Conservation (phyloP, 768 basidiomycete species). For the Naematelia aurantialba region DNA sequence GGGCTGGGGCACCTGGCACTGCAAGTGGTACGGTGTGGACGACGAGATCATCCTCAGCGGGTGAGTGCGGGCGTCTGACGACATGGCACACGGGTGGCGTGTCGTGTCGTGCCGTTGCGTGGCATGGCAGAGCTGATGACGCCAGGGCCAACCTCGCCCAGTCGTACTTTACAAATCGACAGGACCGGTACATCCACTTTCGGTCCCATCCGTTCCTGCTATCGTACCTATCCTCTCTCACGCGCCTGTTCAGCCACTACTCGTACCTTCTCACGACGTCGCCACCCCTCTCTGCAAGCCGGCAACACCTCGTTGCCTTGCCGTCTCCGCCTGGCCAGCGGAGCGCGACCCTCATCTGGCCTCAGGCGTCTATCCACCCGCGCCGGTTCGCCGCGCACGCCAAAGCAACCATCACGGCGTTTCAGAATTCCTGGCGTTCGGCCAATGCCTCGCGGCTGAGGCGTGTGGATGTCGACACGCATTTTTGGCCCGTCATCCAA, state of each 20-base stretch:
- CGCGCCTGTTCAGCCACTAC: slow-evolving; percentile 64
- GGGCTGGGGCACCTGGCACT: slow-evolving; percentile 98
- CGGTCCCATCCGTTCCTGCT: slow-evolving; percentile 61
- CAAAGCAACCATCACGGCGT: slow-evolving; percentile 57
- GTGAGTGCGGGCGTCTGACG: slow-evolving; percentile 58
- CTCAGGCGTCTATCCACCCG: slow-evolving; percentile 62
- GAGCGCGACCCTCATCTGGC: slow-evolving; percentile 64
- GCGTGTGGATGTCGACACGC: slow-evolving; percentile 53
- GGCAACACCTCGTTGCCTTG: slow-evolving; percentile 37
- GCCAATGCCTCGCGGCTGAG: slow-evolving; percentile 30
- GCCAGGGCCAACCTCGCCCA: slow-evolving; percentile 83
- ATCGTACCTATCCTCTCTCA: slow-evolving; percentile 77
- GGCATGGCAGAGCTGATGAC: not conserved
- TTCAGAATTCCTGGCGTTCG: slow-evolving; percentile 57
- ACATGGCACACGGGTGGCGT: no score
- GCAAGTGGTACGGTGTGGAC: slow-evolving; percentile 90
- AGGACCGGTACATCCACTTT: slow-evolving; percentile 89
- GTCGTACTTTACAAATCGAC: slow-evolving; percentile 90
- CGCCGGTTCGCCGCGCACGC: slow-evolving; percentile 66
- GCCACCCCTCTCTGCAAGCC: slow-evolving; percentile 36
- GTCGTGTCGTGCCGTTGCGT: not conserved
- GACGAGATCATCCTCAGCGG: slow-evolving; percentile 89
- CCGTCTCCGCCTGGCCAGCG: slow-evolving; percentile 22
- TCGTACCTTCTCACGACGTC: slow-evolving; percentile 60
- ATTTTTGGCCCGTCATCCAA: slow-evolving; percentile 79